A percentile compares a stretch with the other conserved stretches of the same genome.
These are phyloP conservation scores for Balakata baccata DNA, from an alignment of 345 rosid species.

Conservation along the genomic window DNA sequence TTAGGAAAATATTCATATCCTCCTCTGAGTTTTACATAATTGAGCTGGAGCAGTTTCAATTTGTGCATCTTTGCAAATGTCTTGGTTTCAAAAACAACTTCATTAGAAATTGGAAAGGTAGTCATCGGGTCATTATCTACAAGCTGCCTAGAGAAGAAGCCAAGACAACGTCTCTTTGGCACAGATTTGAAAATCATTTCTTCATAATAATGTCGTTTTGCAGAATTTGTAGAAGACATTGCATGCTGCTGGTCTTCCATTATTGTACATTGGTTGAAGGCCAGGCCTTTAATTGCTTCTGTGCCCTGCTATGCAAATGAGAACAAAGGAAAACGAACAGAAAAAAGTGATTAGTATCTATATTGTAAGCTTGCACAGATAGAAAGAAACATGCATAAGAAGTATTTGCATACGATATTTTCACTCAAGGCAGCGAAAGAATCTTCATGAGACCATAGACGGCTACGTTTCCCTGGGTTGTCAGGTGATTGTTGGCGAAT, in stretches of 20 bases:
- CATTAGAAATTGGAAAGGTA: neutral
- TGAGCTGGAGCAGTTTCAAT: constrained; percentile 20
- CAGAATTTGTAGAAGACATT: constrained; percentile 5
- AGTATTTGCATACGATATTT: constrained; percentile 6
- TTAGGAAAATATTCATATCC: constrained; percentile 19
- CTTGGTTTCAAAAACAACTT: neutral
- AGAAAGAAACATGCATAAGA: neutral
- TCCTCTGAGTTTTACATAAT: constrained; percentile 14
- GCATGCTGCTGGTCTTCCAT: constrained; percentile 1
- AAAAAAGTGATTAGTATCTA: neutral
- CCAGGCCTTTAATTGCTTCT: constrained; percentile 8
- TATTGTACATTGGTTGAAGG: neutral
- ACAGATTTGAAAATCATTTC: constrained; percentile 1
- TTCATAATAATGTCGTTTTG: constrained; percentile 6
- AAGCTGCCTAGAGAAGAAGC: constrained; percentile 1
- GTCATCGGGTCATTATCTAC: neutral
- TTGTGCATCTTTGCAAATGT: constrained; percentile 20
- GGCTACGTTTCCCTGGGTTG: constrained; percentile 3
- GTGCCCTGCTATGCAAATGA: constrained; percentile 15
- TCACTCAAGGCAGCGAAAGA: constrained; percentile 9
- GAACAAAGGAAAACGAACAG: neutral
- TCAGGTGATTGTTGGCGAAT: constrained; percentile 18
- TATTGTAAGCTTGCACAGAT: neutral
- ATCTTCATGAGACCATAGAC: constrained; percentile 8
- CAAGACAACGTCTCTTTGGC: neutral